Conservation (phyloP, 345 rosid species). For the Brassica nigra region DNA sequence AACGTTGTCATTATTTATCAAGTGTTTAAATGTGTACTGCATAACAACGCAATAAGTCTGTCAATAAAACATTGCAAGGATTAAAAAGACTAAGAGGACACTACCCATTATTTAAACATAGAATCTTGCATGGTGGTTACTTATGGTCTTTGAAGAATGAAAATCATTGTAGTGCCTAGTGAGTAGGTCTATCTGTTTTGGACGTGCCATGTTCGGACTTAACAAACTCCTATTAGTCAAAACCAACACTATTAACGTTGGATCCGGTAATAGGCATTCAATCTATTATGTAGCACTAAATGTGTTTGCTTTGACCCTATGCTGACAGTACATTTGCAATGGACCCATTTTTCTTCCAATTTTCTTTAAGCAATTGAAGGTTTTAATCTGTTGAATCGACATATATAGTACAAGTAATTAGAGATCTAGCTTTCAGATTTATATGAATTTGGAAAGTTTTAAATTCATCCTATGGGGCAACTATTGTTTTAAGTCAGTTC, state of each 20-base stretch:
- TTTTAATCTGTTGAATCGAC: too few relatives aligned
- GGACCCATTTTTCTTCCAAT: too few relatives aligned
- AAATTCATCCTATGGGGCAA: too few relatives aligned
- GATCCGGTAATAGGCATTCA: too few relatives aligned
- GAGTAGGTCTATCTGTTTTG: background rate
- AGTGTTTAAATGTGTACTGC: background rate
- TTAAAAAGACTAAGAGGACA: background rate
- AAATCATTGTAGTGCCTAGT: background rate
- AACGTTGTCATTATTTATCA: constrained; percentile 1
- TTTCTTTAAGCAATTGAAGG: too few relatives aligned
- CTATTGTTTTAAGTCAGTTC: too few relatives aligned
- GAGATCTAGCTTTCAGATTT: too few relatives aligned
- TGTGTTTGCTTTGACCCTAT: too few relatives aligned
- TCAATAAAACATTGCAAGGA: background rate
- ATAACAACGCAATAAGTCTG: background rate
- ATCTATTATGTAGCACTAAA: too few relatives aligned
- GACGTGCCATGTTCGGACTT: background rate
- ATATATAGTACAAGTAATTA: too few relatives aligned
- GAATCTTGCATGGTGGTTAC: background rate
- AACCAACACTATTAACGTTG: background rate
- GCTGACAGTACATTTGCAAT: too few relatives aligned
- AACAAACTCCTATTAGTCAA: background rate
- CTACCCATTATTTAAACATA: background rate
- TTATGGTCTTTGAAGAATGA: background rate
- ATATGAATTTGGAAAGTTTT: too few relatives aligned